Evolutionary conservation across 129 eudicot genomes (phyloP).

Genomic region (Flaveria sonorensis): DNA sequence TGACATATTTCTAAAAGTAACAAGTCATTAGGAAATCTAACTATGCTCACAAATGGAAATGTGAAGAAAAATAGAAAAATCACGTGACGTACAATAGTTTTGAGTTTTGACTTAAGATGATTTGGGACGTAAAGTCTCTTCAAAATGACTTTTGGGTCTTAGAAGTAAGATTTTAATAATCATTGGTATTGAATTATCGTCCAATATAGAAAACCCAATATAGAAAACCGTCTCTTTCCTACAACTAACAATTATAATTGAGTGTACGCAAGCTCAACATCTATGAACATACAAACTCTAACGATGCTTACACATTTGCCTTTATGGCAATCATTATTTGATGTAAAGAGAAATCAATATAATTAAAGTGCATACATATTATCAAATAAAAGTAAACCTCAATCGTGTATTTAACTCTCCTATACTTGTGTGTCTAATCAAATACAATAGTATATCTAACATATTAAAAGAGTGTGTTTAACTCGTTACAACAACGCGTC

Average conservation of each 20-base stretch:
- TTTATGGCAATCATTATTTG: slow-evolving; percentile 18
- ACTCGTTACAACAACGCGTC: too few species aligned
- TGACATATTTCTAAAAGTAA: slow-evolving; percentile 10
- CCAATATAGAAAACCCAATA: slow-evolving; percentile 8
- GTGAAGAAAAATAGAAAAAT: neutral
- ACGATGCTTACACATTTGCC: slow-evolving; percentile 16
- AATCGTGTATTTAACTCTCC: too few species aligned
- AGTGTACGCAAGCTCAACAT: slow-evolving; percentile 34
- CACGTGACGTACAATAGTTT: neutral
- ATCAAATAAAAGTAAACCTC: too few species aligned
- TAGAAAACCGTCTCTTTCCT: slow-evolving; percentile 23
- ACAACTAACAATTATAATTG: slow-evolving; percentile 4
- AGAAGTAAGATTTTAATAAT: neutral
- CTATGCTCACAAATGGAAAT: neutral
- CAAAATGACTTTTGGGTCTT: neutral
- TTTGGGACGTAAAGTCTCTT: slow-evolving; percentile 11
- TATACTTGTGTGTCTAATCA: too few species aligned
- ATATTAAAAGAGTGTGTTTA: too few species aligned
- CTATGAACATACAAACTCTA: neutral
- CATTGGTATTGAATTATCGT: slow-evolving; percentile 13
- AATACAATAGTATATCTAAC: too few species aligned
- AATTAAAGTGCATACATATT: neutral
- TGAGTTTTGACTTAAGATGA: neutral
- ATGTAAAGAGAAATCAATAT: neutral
- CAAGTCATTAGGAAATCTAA: neutral